Evolutionary conservation across 495 filamentous ascomycete species (phyloP).

Genomic region (Apiosordaria backusii): DNA sequence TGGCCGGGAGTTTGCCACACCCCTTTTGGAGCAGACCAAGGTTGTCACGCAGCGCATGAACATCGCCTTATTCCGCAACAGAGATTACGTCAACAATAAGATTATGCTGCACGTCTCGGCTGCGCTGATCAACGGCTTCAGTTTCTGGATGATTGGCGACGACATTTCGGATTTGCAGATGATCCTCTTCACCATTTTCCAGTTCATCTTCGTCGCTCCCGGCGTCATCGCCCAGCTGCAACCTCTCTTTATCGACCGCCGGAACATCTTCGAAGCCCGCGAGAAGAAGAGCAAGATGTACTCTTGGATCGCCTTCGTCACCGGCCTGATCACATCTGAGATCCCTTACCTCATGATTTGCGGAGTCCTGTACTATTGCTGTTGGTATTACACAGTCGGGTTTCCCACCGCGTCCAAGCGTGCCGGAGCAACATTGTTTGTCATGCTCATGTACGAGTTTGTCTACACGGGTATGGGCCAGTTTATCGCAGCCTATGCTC

Average conservation of each 20-base stretch:
- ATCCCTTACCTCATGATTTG: slow-evolving; percentile 56
- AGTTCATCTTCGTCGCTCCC: slow-evolving; percentile 52
- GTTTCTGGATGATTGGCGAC: slow-evolving; percentile 64
- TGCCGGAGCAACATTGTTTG: slow-evolving; percentile 43
- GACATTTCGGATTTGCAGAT: slow-evolving; percentile 68
- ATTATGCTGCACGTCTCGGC: slow-evolving; percentile 36
- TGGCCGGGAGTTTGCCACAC: slow-evolving; percentile 30
- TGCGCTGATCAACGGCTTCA: slow-evolving; percentile 70
- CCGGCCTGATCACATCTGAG: slow-evolving; percentile 53
- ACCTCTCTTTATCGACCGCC: slow-evolving; percentile 63
- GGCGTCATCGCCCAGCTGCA: slow-evolving; percentile 56
- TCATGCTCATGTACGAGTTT: slow-evolving; percentile 48
- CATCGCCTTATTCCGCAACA: slow-evolving; percentile 70
- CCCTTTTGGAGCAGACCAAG: slow-evolving; percentile 40
- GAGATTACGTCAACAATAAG: slow-evolving; percentile 66
- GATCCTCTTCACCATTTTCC: slow-evolving; percentile 69
- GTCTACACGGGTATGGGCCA: slow-evolving; percentile 50
- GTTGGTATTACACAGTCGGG: slow-evolving; percentile 59
- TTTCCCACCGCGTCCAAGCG: slow-evolving; percentile 42
- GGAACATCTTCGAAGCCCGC: slow-evolving; percentile 68
- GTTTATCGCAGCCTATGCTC: slow-evolving; percentile 44
- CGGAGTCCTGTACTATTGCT: slow-evolving; percentile 55
- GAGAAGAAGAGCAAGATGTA: slow-evolving; percentile 74
- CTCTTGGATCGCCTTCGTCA: slow-evolving; percentile 59
- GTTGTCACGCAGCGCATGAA: slow-evolving; percentile 56